Conservation (phyloP, 306 rosid genomes). For the Pachyrhizus erosus region DNA sequence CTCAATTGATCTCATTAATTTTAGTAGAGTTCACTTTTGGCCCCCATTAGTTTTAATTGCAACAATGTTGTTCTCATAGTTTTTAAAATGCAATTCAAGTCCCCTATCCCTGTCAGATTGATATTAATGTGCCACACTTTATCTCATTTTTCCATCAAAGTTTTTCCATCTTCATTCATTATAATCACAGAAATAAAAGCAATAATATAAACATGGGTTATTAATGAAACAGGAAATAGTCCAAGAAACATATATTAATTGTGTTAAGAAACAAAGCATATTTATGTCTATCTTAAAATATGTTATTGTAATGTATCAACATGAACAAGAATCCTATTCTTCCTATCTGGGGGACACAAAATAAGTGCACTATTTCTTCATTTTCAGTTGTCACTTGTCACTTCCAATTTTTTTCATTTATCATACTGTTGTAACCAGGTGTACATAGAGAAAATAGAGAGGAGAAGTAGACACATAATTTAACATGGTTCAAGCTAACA, state of each 20-base stretch:
- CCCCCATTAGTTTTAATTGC: neutral
- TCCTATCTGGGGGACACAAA: neutral
- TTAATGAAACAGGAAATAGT: neutral
- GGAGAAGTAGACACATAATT: neutral
- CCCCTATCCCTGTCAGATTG: neutral
- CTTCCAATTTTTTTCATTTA: neutral
- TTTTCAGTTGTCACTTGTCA: neutral
- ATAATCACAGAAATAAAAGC: neutral
- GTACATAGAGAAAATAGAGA: neutral
- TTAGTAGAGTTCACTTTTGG: neutral
- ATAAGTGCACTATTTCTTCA: neutral
- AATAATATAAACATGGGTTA: neutral
- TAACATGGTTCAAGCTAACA: neutral
- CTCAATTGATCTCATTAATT: neutral
- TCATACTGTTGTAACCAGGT: neutral
- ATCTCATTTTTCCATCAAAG: neutral
- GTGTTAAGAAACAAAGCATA: neutral
- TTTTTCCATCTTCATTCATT: neutral
- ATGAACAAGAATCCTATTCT: neutral
- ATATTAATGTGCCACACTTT: neutral
- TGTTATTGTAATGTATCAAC: neutral
- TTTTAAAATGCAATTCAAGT: slow-evolving; percentile 1
- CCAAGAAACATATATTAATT: neutral
- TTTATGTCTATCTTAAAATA: neutral
- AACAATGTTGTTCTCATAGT: neutral